Evolutionary conservation across 495 filamentous ascomycete genomes (phyloP), one percentile per base, ranked within the genome.

Genomic region (Parathielavia hyrcaniae): DNA sequence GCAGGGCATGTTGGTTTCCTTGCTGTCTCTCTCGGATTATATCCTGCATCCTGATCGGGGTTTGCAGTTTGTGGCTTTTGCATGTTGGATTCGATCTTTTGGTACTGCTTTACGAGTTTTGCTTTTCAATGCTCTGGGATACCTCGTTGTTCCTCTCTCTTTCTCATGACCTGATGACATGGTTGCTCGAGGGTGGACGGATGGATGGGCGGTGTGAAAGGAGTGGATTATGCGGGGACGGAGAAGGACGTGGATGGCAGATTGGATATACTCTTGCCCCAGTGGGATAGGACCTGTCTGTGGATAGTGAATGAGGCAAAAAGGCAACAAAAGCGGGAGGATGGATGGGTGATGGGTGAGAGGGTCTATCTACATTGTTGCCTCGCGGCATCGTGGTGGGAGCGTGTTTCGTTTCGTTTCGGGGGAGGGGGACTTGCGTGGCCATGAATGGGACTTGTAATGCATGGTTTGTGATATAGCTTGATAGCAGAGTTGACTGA

Each of bases 381-480:
- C 73, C 73, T 74, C 73, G 64, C 73, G 73, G 73, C 73, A 75
- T 61, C 59, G 65, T 70, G 65, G 61, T 66, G 60, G 57, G 6
- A 60, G 61, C 34, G 47, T 63, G 38, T 65, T 61, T 66, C 59
- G 54, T 54, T 61, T 59, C 66, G 64, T 69, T 59, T 66, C 55
- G 57, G 68, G 70, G 14, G 19, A 17, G 41, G 12, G 41, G 7
- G 22, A 35, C 19, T 57, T 40, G 19, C 5, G 14, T 10, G n/a
- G 20, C 5, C n/a, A 30, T 30, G 26, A 34, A 30, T 30, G 26
- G 49, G 41, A 45, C 16, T 55, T 55, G 53, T 55, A 55, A 55
- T 55, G 40, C 30, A 34, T 16, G 3, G 4, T 20, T 46, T n/a
- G n/a, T n/a, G n/a, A n/a, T n/a, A n/a, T n/a, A n/a, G n/a, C n/a